Evolutionary conservation across 441 rosid genomes (phyloP).

Genomic region (Cnidoscolus chayamansa): DNA sequence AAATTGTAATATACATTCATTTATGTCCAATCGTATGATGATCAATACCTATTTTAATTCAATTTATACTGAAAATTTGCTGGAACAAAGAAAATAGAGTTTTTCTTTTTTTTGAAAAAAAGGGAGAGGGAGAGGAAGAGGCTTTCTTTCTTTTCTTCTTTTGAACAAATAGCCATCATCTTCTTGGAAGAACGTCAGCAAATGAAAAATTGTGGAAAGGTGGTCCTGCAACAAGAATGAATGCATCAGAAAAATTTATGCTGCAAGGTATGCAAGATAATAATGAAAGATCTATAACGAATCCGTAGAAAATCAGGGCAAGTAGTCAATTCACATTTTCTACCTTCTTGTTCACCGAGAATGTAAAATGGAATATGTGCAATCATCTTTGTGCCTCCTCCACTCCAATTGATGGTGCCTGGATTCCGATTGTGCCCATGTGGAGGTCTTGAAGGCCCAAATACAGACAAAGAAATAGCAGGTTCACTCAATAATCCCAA

Average conservation of each 20-base stretch:
- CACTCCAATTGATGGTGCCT: slow-evolving; percentile 80
- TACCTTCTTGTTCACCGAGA: slow-evolving; percentile 81
- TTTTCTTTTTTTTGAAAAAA: background rate
- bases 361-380: slow-evolving; percentile 83
- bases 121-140: too few species aligned
- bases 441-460: slow-evolving; percentile 67
- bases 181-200: slow-evolving; percentile 58
- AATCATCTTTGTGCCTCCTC: slow-evolving; percentile 62
- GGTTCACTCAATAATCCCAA: slow-evolving; percentile 84
- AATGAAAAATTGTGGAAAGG: slow-evolving; percentile 87
- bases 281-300: too few species aligned
- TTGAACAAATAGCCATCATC: slow-evolving; percentile 25
- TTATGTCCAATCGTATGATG: background rate
- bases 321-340: slow-evolving; percentile 8
- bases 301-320: too few species aligned
- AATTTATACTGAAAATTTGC: background rate
- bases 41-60: background rate
- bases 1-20: background rate
- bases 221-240: slow-evolving; percentile 55
- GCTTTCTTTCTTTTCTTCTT: background rate
- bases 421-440: slow-evolving; percentile 45
- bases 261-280: background rate
- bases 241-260: background rate
- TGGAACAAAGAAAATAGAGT: background rate
- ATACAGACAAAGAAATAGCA: slow-evolving; percentile 67